A percentile compares a stretch with the other conserved stretches of the same genome.
Conservation (phyloP, 73 alveolate species). For the Symbiodinium pilosum region DNA sequence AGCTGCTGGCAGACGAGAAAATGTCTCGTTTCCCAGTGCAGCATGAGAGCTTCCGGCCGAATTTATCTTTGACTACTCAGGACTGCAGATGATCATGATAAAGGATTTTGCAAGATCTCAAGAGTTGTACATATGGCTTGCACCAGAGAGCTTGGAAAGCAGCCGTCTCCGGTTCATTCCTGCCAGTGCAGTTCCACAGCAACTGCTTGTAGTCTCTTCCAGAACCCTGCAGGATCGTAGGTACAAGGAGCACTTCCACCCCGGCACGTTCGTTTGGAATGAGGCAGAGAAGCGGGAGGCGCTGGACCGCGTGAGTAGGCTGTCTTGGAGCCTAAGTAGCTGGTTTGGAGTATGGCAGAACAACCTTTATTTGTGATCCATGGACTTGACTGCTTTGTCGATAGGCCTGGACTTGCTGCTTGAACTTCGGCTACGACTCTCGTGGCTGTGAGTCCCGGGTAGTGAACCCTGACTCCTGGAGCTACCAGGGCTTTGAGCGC, state of each 20-base stretch:
- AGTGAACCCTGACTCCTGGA: constrained; percentile 91
- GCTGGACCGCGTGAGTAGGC: neutral
- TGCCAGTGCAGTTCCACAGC: neutral
- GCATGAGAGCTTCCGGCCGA: constrained; percentile 94
- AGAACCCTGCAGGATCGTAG: constrained; percentile 38
- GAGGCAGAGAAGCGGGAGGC: constrained; percentile 93
- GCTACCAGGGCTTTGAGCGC: constrained; percentile 91
- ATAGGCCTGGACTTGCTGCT: constrained; percentile 86
- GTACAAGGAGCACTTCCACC: constrained; percentile 74
- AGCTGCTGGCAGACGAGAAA: constrained; percentile 92
- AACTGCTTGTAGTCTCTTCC: neutral
- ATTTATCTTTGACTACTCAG: constrained; percentile 85
- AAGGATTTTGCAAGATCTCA: too few species aligned
- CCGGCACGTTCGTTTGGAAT: constrained; percentile 78
- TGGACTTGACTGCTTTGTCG: neutral
- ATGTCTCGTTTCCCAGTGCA: constrained; percentile 90
- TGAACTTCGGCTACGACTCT: constrained; percentile 54
- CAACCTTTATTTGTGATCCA: too few species aligned
- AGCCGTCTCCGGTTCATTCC: too few species aligned
- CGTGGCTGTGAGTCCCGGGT: constrained; percentile 84
- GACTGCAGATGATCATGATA: neutral
- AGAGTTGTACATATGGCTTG: too few species aligned
- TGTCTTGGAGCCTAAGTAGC: neutral
- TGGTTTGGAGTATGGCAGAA: too few species aligned
- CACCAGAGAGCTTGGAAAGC: too few species aligned